A percentile compares a stretch with the other conserved stretches of the same genome.
Evolutionary conservation across 2,329 filamentous ascomycete genomes (phyloP).

Genomic region (Calcarisporium arbuscula): DNA sequence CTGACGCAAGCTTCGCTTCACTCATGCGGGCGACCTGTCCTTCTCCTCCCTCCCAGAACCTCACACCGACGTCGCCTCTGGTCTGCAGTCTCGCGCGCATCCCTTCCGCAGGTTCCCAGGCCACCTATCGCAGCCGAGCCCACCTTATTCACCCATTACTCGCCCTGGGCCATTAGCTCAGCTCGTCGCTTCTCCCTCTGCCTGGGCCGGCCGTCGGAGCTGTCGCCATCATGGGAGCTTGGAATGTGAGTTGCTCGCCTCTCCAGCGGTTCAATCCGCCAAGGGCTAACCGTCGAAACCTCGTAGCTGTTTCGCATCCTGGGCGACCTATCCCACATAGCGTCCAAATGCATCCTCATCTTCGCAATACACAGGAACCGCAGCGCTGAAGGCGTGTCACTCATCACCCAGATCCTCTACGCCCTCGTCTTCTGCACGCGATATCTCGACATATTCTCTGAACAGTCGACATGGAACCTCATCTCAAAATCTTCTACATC

Average conservation of each 20-base stretch:
- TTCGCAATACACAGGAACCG: constrained; percentile 83
- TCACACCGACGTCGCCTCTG: no score
- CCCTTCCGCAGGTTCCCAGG: constrained; percentile 1
- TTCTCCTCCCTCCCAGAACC: no score
- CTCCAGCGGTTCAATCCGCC: no score
- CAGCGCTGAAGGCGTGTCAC: constrained; percentile 84
- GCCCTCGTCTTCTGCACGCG: constrained; percentile 77
- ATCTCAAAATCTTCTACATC: constrained; percentile 87
- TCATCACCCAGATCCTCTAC: constrained; percentile 88
- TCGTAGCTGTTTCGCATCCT: constrained; percentile 63
- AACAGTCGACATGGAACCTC: constrained; percentile 59
- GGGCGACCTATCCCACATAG: constrained; percentile 77
- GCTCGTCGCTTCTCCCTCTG: constrained; percentile 1
- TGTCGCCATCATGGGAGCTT: constrained; percentile 31
- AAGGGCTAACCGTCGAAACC: no score
- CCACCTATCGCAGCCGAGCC: no score
- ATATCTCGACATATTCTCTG: constrained; percentile 74
- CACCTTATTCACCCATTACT: no score
- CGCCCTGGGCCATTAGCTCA: background rate
- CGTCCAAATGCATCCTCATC: constrained; percentile 86
- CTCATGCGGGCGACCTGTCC: background rate
- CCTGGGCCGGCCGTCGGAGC: constrained; percentile 11
- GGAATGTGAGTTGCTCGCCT: constrained; percentile 27
- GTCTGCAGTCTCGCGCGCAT: constrained; percentile 1
- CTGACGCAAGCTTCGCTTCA: constrained; percentile 1